Conservation (phyloP, 2,329 filamentous ascomycete genomes). For the Colletotrichum sp. region DNA sequence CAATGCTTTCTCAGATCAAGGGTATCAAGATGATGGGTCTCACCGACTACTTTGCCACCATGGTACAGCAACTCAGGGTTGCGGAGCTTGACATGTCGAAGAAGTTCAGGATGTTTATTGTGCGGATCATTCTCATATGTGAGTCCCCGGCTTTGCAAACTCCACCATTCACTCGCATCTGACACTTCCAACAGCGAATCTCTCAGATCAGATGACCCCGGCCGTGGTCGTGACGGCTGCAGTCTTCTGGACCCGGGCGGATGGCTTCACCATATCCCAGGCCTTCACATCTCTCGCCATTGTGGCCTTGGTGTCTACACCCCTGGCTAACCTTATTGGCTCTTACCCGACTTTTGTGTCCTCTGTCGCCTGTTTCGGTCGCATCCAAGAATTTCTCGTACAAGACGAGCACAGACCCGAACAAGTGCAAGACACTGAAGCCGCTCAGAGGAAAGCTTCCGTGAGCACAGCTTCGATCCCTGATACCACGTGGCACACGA, state of each 20-base stretch:
- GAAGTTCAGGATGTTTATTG: constrained; percentile 24
- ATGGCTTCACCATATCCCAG: constrained; percentile 19
- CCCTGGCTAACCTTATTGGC: constrained; percentile 21
- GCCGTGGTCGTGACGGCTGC: constrained; percentile 6
- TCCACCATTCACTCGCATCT: constrained; percentile 9
- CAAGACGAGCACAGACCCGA: neutral
- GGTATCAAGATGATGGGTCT: constrained; percentile 41
- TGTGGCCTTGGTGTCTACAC: constrained; percentile 23
- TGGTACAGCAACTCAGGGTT: constrained; percentile 38
- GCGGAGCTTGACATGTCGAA: constrained; percentile 41
- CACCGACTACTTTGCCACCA: constrained; percentile 29
- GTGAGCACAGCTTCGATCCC: neutral
- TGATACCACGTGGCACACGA: neutral
- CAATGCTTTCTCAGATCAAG: constrained; percentile 36
- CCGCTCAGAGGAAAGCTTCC: neutral
- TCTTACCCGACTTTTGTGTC: constrained; percentile 3
- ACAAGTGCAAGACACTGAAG: neutral
- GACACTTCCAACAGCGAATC: neutral
- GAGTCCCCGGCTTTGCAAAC: neutral
- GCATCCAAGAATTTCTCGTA: constrained; percentile 24
- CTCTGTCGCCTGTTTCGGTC: constrained; percentile 15
- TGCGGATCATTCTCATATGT: constrained; percentile 21
- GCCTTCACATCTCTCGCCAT: constrained; percentile 26
- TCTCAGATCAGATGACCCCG: neutral
- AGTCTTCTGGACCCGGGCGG: constrained; percentile 1